Conservation (phyloP, 2,329 filamentous ascomycete species). For the Nemania sp. region DNA sequence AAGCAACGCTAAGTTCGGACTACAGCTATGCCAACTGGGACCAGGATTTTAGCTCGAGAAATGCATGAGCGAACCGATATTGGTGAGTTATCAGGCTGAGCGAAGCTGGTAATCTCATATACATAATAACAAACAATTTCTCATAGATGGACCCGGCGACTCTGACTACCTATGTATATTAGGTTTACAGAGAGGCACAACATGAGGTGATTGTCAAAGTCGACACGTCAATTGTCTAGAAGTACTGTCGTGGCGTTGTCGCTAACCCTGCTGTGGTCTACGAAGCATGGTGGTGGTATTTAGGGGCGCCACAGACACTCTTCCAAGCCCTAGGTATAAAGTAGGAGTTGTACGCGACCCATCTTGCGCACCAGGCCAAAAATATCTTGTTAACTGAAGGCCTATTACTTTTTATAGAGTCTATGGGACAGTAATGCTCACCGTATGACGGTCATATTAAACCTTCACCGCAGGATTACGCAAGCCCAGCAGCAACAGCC, state of each 20-base stretch:
- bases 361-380: background rate
- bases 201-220: background rate
- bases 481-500: background rate
- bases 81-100: background rate
- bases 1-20: conserved; percentile 13
- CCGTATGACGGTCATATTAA: too few species aligned
- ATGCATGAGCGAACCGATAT: background rate
- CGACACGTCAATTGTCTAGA: background rate
- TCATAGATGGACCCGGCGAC: background rate
- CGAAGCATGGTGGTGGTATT: background rate
- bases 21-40: conserved; percentile 1
- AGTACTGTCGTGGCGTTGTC: background rate
- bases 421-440: background rate
- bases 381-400: background rate
- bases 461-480: too few species aligned
- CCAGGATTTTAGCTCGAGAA: background rate
- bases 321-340: background rate
- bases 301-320: background rate
- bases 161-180: too few species aligned
- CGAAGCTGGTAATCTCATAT: too few species aligned
- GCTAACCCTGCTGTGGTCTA: background rate
- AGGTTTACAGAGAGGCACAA: background rate
- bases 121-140: background rate
- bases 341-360: background rate
- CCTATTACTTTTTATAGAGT: background rate